phyloP scores from a whole-genome alignment of 768 basidiomycete species.

The Agaricus subrufescens region DNA sequence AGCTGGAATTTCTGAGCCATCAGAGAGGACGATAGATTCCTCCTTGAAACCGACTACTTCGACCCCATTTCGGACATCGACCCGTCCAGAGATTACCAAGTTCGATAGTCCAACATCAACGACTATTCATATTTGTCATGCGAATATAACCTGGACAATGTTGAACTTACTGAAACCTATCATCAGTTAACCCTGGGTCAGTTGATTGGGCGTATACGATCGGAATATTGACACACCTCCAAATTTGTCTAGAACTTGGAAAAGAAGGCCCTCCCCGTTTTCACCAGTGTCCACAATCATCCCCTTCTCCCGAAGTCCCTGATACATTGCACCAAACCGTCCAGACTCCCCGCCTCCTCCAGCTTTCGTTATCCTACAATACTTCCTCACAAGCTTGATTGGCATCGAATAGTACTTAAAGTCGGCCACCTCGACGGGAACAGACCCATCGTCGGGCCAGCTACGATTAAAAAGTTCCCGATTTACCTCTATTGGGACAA shows the following conservation, averaged over 20 bases:
- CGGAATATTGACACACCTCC: too few relatives aligned
- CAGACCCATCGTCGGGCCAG: conserved; percentile 7
- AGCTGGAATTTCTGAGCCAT: conserved; percentile 32
- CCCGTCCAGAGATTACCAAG: conserved; percentile 47
- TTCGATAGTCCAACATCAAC: conserved; percentile 46
- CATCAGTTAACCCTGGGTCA: neutral
- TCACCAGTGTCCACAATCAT: neutral
- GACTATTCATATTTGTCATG: conserved; percentile 15
- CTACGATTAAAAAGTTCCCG: neutral
- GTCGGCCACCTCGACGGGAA: neutral
- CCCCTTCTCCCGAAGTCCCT: neutral
- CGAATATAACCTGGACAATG: neutral
- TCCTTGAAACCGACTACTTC: conserved; percentile 32
- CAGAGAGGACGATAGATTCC: conserved; percentile 30
- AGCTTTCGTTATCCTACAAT: neutral
- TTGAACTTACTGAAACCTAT: conserved; percentile 4
- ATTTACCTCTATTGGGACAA: neutral
- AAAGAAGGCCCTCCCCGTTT: too few relatives aligned
- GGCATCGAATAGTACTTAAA: neutral
- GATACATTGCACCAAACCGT: conserved; percentile 1
- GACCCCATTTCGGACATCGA: conserved; percentile 53
- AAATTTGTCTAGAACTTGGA: too few relatives aligned
- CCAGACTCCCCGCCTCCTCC: conserved; percentile 2
- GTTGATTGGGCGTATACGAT: too few relatives aligned
- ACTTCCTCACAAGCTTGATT: neutral